Base-by-base conservation (phyloP, 2,329 filamentous ascomycete genomes). In the Tolypocladium nubicola region DNA sequence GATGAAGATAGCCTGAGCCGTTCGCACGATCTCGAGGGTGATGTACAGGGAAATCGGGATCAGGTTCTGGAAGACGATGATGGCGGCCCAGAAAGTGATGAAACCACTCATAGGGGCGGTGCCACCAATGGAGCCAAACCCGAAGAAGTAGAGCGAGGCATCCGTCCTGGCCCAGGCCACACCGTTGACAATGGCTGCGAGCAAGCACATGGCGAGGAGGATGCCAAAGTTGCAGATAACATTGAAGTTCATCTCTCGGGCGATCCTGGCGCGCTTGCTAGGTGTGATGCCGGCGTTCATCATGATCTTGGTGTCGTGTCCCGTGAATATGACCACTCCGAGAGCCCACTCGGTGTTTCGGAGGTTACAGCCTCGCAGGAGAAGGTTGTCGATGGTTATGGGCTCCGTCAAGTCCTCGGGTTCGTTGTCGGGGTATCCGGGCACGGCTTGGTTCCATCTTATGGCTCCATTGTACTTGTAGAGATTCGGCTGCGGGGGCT, bases 251-350 rank as follows among this genome's bases (percentile, higher is more conserved):
- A 99, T 82, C 70, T 96, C 92, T 61, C 90, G 87, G 56, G 92
- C 90, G 65, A 99, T 92, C 63, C 90, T 86, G 41, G 94, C 85
- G 61, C 93, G 88, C 77, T 99, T 99, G 70, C 85, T 96, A 14
- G 95, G 94, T 1, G 94, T 99, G 61, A 93, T 87, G 59, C 94
- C 94, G 35, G 94, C 89, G 70, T 99, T 99, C 76, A 97, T 88
- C 94, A 99, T 99, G 70, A 97, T 97, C 76, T 97, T 99, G 39
- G 93, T 96, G 70, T 99, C 93, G 67, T 92, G 86, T 39, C 94
- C 94, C 16, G 94, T 97, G 73, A 96, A 99, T 21, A 96, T 79
- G 54, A 97, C 93, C 3, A 99, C 82, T 56, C 92, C 94, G 7
- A 99, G 81, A 56, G 91, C 81, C 94, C 94, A 99, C 68, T 97